Conservation (phyloP, 495 filamentous ascomycete species). For the Oleoguttula mirabilis region DNA sequence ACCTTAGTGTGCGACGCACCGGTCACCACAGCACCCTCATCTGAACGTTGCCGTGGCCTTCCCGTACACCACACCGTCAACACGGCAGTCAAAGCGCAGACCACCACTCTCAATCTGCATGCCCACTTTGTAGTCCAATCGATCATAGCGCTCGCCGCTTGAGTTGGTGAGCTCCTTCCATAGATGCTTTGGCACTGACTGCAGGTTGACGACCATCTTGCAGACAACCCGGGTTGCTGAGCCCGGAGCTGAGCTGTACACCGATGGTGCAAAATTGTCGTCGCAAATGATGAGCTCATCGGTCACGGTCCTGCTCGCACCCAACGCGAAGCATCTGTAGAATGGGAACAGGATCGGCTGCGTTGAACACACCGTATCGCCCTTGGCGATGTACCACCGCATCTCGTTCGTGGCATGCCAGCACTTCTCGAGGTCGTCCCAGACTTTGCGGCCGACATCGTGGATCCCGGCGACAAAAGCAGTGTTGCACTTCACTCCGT, state of each 20-base stretch:
- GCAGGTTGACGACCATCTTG: conserved; percentile 56
- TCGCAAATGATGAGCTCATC: conserved; percentile 62
- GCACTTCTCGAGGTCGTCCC: conserved; percentile 57
- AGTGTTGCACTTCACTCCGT: conserved; percentile 28
- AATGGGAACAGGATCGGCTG: conserved; percentile 60
- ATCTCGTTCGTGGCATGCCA: conserved; percentile 67
- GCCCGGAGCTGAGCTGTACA: conserved; percentile 36
- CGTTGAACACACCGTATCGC: conserved; percentile 40
- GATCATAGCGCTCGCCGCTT: conserved; percentile 54
- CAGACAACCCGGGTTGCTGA: conserved; percentile 42
- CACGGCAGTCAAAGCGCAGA: conserved; percentile 56
- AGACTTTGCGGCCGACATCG: conserved; percentile 52
- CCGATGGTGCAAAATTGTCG: conserved; percentile 45
- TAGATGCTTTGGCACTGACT: conserved; percentile 48
- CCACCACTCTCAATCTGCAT: conserved; percentile 62
- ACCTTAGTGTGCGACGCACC: too few relatives aligned
- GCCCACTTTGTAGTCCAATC: conserved; percentile 57
- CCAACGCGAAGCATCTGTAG: conserved; percentile 56
- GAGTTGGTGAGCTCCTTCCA: conserved; percentile 55
- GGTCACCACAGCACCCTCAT: too few relatives aligned
- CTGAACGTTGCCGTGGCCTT: conserved; percentile 57
- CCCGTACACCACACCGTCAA: conserved; percentile 58
- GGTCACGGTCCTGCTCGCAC: conserved; percentile 50
- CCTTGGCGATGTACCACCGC: conserved; percentile 67
- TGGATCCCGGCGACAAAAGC: conserved; percentile 58